Evolutionary conservation across 2,329 filamentous ascomycete genomes (phyloP).

Genomic region (Raffaelea albimanens): DNA sequence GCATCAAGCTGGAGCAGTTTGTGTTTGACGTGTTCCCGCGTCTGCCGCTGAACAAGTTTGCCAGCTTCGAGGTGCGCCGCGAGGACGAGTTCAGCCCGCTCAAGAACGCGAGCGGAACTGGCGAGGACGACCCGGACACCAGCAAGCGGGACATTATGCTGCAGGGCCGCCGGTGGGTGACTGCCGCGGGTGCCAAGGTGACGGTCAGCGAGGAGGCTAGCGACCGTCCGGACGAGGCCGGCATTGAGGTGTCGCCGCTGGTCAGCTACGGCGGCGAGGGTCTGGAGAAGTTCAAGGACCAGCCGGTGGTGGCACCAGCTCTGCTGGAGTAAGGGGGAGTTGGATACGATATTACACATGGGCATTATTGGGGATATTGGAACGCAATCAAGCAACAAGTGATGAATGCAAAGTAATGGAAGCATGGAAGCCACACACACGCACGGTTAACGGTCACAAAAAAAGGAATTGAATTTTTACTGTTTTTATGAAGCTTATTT

Average conservation of each 20-base stretch:
- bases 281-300: conserved; percentile 44
- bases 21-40: conserved; percentile 97
- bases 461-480: too few species aligned
- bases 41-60: conserved; percentile 78
- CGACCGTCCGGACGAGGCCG: conserved; percentile 49
- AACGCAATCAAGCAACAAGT: too few species aligned
- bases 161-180: conserved; percentile 80
- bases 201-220: conserved; percentile 31
- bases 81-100: conserved; percentile 97
- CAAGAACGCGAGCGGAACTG: conserved; percentile 80
- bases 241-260: conserved; percentile 84
- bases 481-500: too few species aligned
- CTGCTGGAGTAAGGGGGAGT: conserved; percentile 29
- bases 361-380: too few species aligned
- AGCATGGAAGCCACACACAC: too few species aligned
- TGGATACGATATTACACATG: too few species aligned
- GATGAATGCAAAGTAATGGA: too few species aligned
- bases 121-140: conserved; percentile 89
- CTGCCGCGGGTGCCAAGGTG: conserved; percentile 68
- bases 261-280: conserved; percentile 77
- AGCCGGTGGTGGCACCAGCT: conserved; percentile 42
- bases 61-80: conserved; percentile 88
- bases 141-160: conserved; percentile 83
- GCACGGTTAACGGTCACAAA: too few species aligned
- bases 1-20: conserved; percentile 98